phyloP scores from a whole-genome alignment of 495 filamentous ascomycete species.

The Tuber indicum region DNA sequence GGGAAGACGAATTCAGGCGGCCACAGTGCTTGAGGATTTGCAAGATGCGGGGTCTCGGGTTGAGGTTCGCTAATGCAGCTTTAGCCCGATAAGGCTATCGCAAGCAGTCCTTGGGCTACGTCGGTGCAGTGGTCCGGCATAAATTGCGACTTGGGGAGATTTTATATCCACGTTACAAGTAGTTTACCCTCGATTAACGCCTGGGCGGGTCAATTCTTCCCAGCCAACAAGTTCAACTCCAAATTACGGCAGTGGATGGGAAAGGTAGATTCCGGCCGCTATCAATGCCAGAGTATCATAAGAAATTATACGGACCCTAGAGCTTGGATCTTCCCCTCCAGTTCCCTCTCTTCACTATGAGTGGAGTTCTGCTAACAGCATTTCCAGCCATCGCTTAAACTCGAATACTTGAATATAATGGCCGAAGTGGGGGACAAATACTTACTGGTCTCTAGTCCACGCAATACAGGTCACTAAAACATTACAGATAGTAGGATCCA shows the following conservation, averaged over 20 bases:
- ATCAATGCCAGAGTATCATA: not conserved
- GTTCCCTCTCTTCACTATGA: not conserved
- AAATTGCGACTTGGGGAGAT: not conserved
- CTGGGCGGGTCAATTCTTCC: not conserved
- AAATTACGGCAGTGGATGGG: not conserved
- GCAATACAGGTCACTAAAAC: not conserved
- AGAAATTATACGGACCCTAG: not conserved
- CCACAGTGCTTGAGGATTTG: not conserved
- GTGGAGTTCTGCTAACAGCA: not conserved
- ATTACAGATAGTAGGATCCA: not conserved
- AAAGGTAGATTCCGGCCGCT: not conserved
- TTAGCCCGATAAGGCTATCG: not conserved
- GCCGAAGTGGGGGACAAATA: not conserved
- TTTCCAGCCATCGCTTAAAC: not conserved
- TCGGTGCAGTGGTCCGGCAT: not conserved
- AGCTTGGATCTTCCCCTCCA: not conserved
- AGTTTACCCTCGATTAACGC: not conserved
- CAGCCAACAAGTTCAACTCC: not conserved
- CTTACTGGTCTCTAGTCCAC: not conserved
- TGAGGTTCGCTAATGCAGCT: not conserved
- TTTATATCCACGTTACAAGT: not conserved
- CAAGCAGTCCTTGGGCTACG: not conserved
- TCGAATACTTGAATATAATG: not conserved
- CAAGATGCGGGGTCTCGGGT: not conserved
- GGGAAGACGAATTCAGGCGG: not conserved